Conservation (phyloP, 352 stramenopile species). For the Phytophthora ramorum region DNA sequence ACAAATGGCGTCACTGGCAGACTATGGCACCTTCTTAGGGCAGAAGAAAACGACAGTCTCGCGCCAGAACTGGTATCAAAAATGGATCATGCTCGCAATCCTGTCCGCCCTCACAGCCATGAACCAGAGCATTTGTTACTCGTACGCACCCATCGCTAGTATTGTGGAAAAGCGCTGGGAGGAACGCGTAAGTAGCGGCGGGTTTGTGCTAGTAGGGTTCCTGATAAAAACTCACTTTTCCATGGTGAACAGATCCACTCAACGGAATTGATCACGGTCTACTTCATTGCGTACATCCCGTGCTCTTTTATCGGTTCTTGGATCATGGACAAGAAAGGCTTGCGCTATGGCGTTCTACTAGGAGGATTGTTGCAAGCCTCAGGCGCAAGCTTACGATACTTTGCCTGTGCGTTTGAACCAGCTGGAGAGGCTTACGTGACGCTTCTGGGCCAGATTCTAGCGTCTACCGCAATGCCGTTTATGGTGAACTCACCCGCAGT, state of each 20-base stretch:
- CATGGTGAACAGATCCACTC: slow-evolving; percentile 53
- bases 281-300: slow-evolving; percentile 82
- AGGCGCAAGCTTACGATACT: slow-evolving; percentile 55
- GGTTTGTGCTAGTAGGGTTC: background rate
- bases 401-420: slow-evolving; percentile 37
- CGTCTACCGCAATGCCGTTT: slow-evolving; percentile 80
- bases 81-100: slow-evolving; percentile 68
- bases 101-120: slow-evolving; percentile 67
- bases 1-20: background rate
- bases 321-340: slow-evolving; percentile 82
- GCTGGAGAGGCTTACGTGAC: slow-evolving; percentile 48
- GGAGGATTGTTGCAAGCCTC: slow-evolving; percentile 62
- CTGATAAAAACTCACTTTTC: background rate
- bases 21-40: slow-evolving; percentile 35
- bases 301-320: slow-evolving; percentile 82
- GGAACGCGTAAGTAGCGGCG: slow-evolving; percentile 39
- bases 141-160: slow-evolving; percentile 76
- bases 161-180: slow-evolving; percentile 68
- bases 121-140: slow-evolving; percentile 84
- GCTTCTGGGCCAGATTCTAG: slow-evolving; percentile 65
- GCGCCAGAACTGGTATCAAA: slow-evolving; percentile 13
- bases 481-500: slow-evolving; percentile 87
- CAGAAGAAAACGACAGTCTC: slow-evolving; percentile 2
- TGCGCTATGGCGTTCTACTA: slow-evolving; percentile 69
- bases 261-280: slow-evolving; percentile 80